Evolutionary conservation across 129 eudicot genomes (phyloP), one percentile per base, ranked within the genome.

Genomic region (Flaveria sonorensis): DNA sequence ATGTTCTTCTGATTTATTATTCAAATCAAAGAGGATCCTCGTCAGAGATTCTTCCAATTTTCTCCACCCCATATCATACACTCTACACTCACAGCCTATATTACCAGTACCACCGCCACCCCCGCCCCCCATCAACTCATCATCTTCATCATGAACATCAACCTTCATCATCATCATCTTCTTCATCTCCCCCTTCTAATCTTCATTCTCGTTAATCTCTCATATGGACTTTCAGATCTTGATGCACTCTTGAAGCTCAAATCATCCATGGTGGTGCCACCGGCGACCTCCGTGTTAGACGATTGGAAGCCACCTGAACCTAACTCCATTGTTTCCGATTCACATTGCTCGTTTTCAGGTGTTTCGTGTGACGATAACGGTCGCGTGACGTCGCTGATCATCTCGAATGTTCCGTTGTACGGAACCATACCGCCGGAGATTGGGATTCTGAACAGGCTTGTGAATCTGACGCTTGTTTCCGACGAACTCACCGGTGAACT

Each of bases 321-420:
- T 14, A 18, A 81, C 12, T 60, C 81, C 13, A 59, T 72, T 2
- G 63, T 74, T 6, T 48, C 77, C 12, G 53, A 75, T 13, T 80
- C 79, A 40, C 94, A 95, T 84, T 95, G 99, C 55, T 74, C 85
- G 9, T 95, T 89, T 76, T 65, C 92, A 39, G 99, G 99, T 12
- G 89, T 95, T 45, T 50, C 92, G 1, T 95, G 99, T 62, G 88
- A 91, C 21, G 62, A 73, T 0, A 73, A 66, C 62, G 62, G 48
- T 4, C 86, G 88, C 1, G 99, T 95, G 1, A 80, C 79, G 2
- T 62, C 94, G 0, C 75, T 95, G 7, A 75, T 59, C 52, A 70
- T 95, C 72, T 78, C 91, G 1, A 19, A 46, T 24, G 24, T 81
- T 23, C 90, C 87, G 2, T 85, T 95, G 16, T 81, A 79, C 43